Conservation (phyloP, 129 eudicot species). For the Lactuca saligna region DNA sequence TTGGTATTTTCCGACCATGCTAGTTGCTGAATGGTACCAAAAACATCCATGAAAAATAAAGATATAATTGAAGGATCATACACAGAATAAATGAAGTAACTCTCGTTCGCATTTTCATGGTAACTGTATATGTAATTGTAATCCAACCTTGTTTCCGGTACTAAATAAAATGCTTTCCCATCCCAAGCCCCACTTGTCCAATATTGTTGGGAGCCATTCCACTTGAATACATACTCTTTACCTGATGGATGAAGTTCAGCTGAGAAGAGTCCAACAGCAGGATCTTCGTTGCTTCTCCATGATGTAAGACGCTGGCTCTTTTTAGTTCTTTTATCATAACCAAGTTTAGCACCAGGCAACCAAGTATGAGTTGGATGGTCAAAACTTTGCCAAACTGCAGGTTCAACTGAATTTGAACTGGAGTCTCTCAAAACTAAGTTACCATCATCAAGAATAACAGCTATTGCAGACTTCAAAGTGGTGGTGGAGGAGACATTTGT, state of each 20-base stretch:
- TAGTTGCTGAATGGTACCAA: slow-evolving; percentile 44
- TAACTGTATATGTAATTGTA: slow-evolving; percentile 40
- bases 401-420: slow-evolving; percentile 11
- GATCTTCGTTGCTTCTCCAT: slow-evolving; percentile 57
- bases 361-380: slow-evolving; percentile 51
- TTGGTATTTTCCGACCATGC: slow-evolving; percentile 40
- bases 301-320: slow-evolving; percentile 40
- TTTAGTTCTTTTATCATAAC: slow-evolving; percentile 39
- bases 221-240: slow-evolving; percentile 24
- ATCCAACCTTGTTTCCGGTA: not conserved
- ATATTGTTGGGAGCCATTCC: slow-evolving; percentile 40
- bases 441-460: slow-evolving; percentile 50
- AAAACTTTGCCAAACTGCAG: slow-evolving; percentile 55
- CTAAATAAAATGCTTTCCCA: not conserved
- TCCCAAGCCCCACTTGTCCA: slow-evolving; percentile 59
- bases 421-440: slow-evolving; percentile 40
- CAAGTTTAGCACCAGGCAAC: slow-evolving; percentile 52
- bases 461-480: slow-evolving; percentile 25
- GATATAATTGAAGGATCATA: slow-evolving; percentile 33
- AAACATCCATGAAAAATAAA: slow-evolving; percentile 47
- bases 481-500: slow-evolving; percentile 32
- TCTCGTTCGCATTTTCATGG: slow-evolving; percentile 46
- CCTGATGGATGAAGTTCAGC: slow-evolving; percentile 33
- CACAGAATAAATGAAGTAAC: slow-evolving; percentile 45
- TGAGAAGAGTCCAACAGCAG: slow-evolving; percentile 50